Evolutionary conservation across 2,329 filamentous ascomycete species (phyloP).

Genomic region (Pestalotiopsis sp.): DNA sequence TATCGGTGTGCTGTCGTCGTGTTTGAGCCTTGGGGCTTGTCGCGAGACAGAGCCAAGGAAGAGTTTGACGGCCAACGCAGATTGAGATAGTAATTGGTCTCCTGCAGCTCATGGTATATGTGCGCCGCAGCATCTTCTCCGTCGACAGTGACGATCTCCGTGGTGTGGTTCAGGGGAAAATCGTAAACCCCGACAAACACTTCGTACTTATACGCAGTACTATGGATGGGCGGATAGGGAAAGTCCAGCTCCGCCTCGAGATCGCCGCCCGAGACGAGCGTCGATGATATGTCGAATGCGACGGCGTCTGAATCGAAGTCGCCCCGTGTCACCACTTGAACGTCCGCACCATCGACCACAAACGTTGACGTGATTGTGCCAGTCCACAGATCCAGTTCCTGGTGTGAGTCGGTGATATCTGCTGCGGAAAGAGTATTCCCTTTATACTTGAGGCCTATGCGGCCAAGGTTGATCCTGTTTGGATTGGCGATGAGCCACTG

Average conservation of each 20-base stretch:
- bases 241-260: conserved; percentile 44
- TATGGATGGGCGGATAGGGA: conserved; percentile 43
- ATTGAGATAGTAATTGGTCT: conserved; percentile 42
- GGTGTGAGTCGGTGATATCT: conserved; percentile 32
- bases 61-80: conserved; percentile 33
- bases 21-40: conserved; percentile 27
- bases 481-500: conserved; percentile 58
- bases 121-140: conserved; percentile 24
- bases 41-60: conserved; percentile 24
- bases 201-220: conserved; percentile 45
- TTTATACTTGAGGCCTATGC: conserved; percentile 42
- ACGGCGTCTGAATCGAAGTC: conserved; percentile 43
- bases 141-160: conserved; percentile 18
- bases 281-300: conserved; percentile 38
- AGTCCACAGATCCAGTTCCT: conserved; percentile 41
- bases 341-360: conserved; percentile 28
- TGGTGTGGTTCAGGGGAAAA: conserved; percentile 40
- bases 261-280: conserved; percentile 34
- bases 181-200: conserved; percentile 45
- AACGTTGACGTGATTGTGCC: conserved; percentile 43
- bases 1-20: conserved; percentile 35
- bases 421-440: conserved; percentile 30
- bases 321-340: conserved; percentile 39
- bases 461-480: conserved; percentile 46
- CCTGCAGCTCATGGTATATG: conserved; percentile 40